Percentiles rank a stretch among this genome's conserved stretches.
Conservation (phyloP, 192 early-diverging fungal species). For the Lunasporangiospora selenospora region DNA sequence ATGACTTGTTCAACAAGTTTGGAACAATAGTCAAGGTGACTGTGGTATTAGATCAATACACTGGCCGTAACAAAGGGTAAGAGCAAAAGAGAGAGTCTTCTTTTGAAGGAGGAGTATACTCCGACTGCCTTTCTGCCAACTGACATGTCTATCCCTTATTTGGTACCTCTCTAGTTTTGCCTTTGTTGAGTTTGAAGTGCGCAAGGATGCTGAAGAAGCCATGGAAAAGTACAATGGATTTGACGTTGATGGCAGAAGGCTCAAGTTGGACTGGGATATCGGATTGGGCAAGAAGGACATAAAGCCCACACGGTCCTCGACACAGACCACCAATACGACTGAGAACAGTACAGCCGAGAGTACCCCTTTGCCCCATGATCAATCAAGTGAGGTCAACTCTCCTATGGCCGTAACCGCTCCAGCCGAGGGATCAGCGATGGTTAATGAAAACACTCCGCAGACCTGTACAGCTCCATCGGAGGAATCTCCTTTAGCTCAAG, state of each 20-base stretch:
- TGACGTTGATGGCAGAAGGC: slow-evolving; percentile 59
- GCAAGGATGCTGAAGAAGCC: slow-evolving; percentile 67
- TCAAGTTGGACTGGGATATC: slow-evolving; percentile 63
- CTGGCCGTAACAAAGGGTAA: slow-evolving; percentile 84
- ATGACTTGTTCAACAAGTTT: slow-evolving; percentile 78
- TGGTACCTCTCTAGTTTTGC: slow-evolving; percentile 77
- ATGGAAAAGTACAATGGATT: slow-evolving; percentile 68
- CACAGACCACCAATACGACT: too few species aligned
- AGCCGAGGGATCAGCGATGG: too few species aligned
- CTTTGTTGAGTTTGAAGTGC: slow-evolving; percentile 78
- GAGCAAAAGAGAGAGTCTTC: background rate
- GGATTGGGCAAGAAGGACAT: slow-evolving; percentile 49
- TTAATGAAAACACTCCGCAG: too few species aligned
- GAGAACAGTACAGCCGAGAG: slow-evolving; percentile 5
- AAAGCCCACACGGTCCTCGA: slow-evolving; percentile 41
- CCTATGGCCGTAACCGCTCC: too few species aligned
- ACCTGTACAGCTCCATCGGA: too few species aligned
- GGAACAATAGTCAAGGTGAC: slow-evolving; percentile 69
- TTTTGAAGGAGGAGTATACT: too few species aligned
- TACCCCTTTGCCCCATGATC: slow-evolving; percentile 22
- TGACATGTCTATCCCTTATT: too few species aligned
- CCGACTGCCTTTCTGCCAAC: too few species aligned
- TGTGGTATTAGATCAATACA: slow-evolving; percentile 76
- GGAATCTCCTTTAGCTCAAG: too few species aligned
- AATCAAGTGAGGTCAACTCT: too few species aligned